Conservation (phyloP, 805 yeast genomes). For the Trichomonascus vanleenenianus region DNA sequence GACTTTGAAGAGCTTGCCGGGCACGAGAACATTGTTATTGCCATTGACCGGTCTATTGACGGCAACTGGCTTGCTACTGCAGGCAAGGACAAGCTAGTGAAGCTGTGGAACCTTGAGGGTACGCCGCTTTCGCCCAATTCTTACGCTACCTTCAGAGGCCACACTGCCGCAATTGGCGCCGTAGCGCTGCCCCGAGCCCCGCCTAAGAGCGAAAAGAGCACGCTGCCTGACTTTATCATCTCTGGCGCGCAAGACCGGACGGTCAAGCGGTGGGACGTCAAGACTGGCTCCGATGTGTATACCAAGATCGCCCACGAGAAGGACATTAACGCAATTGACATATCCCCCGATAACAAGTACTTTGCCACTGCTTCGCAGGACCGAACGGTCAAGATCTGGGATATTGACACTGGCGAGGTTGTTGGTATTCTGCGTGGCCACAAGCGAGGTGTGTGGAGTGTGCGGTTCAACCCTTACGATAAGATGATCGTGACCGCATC, state of each 20-base stretch:
- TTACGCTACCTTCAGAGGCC: conserved; percentile 69
- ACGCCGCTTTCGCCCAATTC: conserved; percentile 20
- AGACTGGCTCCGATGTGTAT: conserved; percentile 50
- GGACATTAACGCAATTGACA: conserved; percentile 82
- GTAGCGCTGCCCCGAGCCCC: conserved; percentile 59
- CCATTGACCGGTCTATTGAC: conserved; percentile 67
- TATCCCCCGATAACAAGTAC: conserved; percentile 81
- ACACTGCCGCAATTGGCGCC: conserved; percentile 79
- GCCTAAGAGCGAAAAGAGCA: conserved; percentile 22
- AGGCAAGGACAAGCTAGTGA: conserved; percentile 79
- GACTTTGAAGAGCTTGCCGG: conserved; percentile 66
- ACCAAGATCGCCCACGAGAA: conserved; percentile 96
- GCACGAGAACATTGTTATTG: conserved; percentile 77
- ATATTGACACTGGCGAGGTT: conserved; percentile 75
- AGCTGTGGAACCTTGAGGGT: conserved; percentile 61
- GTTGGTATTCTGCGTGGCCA: conserved; percentile 83
- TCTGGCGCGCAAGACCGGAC: conserved; percentile 84
- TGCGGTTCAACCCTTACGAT: conserved; percentile 73
- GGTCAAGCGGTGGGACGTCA: conserved; percentile 72
- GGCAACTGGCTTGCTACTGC: conserved; percentile 91
- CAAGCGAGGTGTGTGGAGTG: conserved; percentile 91
- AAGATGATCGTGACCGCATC: conserved; percentile 73
- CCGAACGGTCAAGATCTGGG: conserved; percentile 87
- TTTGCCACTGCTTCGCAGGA: conserved; percentile 95
- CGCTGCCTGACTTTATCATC: conserved; percentile 58